Percentiles rank a stretch among this genome's conserved stretches.
These are phyloP conservation scores for Gossypium lobatum DNA, from an alignment of 441 rosid genomes.

Conservation along the genomic window DNA sequence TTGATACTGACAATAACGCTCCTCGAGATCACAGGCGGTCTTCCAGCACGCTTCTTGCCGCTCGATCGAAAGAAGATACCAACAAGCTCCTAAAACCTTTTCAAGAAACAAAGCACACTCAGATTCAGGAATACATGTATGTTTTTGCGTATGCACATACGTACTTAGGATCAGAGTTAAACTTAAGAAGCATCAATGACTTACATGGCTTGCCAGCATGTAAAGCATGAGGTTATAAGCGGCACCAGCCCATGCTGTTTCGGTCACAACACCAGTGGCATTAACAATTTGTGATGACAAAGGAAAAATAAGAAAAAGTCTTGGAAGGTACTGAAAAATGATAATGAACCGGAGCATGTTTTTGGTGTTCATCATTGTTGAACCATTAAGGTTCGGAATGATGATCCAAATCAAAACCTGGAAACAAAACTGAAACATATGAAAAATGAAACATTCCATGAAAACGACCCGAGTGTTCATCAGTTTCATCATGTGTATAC, in stretches of 20 bases:
- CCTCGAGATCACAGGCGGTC: constrained; percentile 47
- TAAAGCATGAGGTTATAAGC: constrained; percentile 78
- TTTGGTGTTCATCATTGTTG: constrained; percentile 67
- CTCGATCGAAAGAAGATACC: constrained; percentile 84
- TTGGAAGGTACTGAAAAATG: constrained; percentile 71
- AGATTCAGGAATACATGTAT: not conserved
- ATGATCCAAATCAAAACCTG: constrained; percentile 78
- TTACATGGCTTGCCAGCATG: constrained; percentile 95
- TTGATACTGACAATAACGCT: constrained; percentile 38
- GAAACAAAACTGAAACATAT: constrained; percentile 1
- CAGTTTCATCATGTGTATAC: constrained; percentile 21
- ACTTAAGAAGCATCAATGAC: constrained; percentile 12
- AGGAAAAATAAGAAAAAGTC: constrained; percentile 62
- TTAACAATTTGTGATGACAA: constrained; percentile 67
- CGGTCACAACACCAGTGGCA: constrained; percentile 73
- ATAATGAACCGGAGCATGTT: constrained; percentile 72
- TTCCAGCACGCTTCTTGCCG: constrained; percentile 85
- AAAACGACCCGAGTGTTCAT: not conserved
- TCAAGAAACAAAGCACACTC: not conserved
- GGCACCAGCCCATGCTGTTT: constrained; percentile 90
- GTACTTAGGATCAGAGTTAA: not conserved
- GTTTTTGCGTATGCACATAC: not conserved
- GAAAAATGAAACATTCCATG: not conserved
- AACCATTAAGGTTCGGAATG: constrained; percentile 61
- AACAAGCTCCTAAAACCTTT: constrained; percentile 90